Evolutionary conservation across 176 grass and related monocot species (phyloP).

Genomic region (Phoenix dactylifera): DNA sequence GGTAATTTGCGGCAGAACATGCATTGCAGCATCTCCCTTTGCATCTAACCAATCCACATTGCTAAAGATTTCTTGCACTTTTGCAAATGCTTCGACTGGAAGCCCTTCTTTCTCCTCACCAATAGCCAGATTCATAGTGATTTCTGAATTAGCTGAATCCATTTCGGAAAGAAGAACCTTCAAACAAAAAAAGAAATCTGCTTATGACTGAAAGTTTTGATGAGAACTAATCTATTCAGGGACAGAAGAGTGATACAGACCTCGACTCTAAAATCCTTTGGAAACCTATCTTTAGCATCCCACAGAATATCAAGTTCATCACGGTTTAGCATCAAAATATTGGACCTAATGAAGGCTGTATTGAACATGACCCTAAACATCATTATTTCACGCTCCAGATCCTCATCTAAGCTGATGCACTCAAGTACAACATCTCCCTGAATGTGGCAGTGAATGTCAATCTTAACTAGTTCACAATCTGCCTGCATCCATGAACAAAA

Average conservation of each 20-base stretch:
- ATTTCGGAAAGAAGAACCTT: conserved; percentile 92
- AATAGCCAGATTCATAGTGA: conserved; percentile 38
- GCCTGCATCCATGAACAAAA: conserved; percentile 37
- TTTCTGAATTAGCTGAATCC: conserved; percentile 50
- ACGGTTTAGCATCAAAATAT: conserved; percentile 94
- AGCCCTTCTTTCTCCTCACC: conserved; percentile 83
- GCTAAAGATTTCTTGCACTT: conserved; percentile 93
- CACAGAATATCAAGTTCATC: conserved; percentile 89
- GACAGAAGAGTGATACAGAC: conserved; percentile 23
- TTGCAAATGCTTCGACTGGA: conserved; percentile 88
- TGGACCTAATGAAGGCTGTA: conserved; percentile 91
- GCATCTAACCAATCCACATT: conserved; percentile 84
- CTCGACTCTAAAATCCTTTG: conserved; percentile 86
- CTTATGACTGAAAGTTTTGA: neutral
- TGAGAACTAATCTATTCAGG: no score
- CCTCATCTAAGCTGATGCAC: conserved; percentile 81
- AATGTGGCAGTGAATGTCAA: conserved; percentile 93
- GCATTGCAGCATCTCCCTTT: conserved; percentile 44
- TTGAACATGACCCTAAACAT: conserved; percentile 99
- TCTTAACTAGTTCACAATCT: conserved; percentile 92
- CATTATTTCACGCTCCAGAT: conserved; percentile 69
- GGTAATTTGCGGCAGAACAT: conserved; percentile 56
- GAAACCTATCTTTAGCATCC: conserved; percentile 88
- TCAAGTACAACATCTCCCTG: conserved; percentile 97
- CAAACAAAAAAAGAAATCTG: conserved; percentile 20